Conservation (phyloP, 352 stramenopile species). For the Globisporangium polare region DNA sequence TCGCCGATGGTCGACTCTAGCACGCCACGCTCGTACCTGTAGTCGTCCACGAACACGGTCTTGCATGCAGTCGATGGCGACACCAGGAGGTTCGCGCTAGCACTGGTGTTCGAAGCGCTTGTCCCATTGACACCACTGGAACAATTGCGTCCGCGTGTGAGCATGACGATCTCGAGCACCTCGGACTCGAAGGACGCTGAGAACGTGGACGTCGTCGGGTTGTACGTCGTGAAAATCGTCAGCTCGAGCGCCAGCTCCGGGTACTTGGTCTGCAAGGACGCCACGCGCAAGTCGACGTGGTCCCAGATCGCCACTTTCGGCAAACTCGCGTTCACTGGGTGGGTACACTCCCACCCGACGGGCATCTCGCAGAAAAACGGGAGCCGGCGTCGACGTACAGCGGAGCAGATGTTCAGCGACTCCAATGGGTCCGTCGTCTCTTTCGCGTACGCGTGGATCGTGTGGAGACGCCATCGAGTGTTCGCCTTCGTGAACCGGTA, state of each 20-base stretch:
- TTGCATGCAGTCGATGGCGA: constrained; percentile 3
- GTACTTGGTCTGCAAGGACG: constrained; percentile 11
- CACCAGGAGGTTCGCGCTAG: not conserved
- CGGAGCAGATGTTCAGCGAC: constrained; percentile 17
- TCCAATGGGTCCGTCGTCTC: not conserved
- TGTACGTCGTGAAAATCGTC: constrained; percentile 15
- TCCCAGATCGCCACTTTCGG: constrained; percentile 18
- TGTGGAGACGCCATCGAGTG: constrained; percentile 19
- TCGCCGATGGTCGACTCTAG: constrained; percentile 32
- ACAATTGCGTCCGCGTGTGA: constrained; percentile 20
- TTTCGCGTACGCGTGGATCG: constrained; percentile 15
- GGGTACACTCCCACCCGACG: constrained; percentile 10
- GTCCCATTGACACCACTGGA: not conserved
- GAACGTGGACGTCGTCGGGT: constrained; percentile 11
- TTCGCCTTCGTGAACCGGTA: constrained; percentile 12
- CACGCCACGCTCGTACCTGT: constrained; percentile 38
- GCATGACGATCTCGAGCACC: constrained; percentile 22
- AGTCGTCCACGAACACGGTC: constrained; percentile 50
- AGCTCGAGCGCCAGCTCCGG: constrained; percentile 15
- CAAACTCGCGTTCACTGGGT: constrained; percentile 5
- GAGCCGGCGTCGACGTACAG: not conserved
- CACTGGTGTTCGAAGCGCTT: not conserved
- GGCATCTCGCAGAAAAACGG: constrained; percentile 17
- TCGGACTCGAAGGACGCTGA: constrained; percentile 19
- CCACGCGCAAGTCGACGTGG: constrained; percentile 19